A percentile compares a stretch with the other conserved stretches of the same genome.
Evolutionary conservation across 2,329 filamentous ascomycete species (phyloP).

Genomic region (Fonsecaea pugnacius): DNA sequence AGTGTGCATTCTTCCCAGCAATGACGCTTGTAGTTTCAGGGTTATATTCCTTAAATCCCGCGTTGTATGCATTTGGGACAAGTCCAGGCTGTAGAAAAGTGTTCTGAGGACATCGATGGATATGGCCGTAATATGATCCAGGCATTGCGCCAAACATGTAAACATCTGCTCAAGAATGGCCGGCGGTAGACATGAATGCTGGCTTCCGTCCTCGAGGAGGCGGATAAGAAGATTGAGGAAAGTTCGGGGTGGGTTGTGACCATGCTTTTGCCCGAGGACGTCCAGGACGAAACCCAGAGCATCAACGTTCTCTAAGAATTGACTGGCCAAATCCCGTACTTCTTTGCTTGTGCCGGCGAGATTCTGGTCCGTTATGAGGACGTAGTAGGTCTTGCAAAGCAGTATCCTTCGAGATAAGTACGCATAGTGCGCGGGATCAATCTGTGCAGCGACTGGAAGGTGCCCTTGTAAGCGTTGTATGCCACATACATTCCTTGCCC

Average conservation of each 20-base stretch:
- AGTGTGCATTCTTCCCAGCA: conserved; percentile 13
- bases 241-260: background rate
- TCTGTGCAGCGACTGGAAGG: background rate
- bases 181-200: background rate
- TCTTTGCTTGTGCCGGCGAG: background rate
- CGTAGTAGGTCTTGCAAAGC: conserved; percentile 15
- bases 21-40: conserved; percentile 20
- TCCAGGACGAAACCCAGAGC: conserved; percentile 17
- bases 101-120: background rate
- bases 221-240: conserved; percentile 14
- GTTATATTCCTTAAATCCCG: conserved; percentile 24
- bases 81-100: conserved; percentile 9
- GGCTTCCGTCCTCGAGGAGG: conserved; percentile 14
- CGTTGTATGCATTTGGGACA: conserved; percentile 10
- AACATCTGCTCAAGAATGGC: conserved; percentile 23
- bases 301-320: conserved; percentile 15
- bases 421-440: conserved; percentile 12
- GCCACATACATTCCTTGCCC: background rate
- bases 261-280: conserved; percentile 13
- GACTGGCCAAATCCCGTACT: background rate
- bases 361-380: conserved; percentile 8
- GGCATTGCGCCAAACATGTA: conserved; percentile 16
- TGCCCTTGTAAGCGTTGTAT: background rate
- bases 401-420: conserved; percentile 22
- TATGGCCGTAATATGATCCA: conserved; percentile 8